Conservation (phyloP, 768 basidiomycete species). For the Kwoniella newhampshirensis region DNA sequence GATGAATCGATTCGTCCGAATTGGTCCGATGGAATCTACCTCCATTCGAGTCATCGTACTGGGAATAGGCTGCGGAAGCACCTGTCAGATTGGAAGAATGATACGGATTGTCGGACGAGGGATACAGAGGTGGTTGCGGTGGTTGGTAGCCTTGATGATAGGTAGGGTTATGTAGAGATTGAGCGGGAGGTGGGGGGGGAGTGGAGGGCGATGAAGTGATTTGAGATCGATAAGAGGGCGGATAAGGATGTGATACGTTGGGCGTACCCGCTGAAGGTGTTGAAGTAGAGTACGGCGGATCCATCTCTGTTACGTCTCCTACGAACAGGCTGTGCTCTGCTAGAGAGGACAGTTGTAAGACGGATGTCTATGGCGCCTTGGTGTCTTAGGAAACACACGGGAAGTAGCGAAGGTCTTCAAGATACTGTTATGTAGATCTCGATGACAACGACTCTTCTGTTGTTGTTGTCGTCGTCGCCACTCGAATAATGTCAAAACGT, state of each 20-base stretch:
- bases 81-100: neutral
- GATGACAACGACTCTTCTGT: no score
- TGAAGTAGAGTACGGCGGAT: neutral
- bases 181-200: neutral
- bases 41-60: no score
- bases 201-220: neutral
- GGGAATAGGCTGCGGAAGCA: no score
- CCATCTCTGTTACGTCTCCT: no score
- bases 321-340: no score
- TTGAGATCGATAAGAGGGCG: conserved; percentile 20
- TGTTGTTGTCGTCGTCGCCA: no score
- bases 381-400: no score
- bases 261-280: neutral
- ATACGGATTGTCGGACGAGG: conserved; percentile 2
- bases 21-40: conserved; percentile 9
- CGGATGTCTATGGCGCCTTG: no score
- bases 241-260: conserved; percentile 31
- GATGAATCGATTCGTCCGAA: conserved; percentile 17
- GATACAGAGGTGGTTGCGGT: neutral
- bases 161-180: neutral
- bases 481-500: no score
- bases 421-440: no score
- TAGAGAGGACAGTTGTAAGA: no score
- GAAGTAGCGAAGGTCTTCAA: no score
- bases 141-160: conserved; percentile 3